Conservation (phyloP, 2,329 filamentous ascomycete genomes). For the Mycosphaerella arachidis region DNA sequence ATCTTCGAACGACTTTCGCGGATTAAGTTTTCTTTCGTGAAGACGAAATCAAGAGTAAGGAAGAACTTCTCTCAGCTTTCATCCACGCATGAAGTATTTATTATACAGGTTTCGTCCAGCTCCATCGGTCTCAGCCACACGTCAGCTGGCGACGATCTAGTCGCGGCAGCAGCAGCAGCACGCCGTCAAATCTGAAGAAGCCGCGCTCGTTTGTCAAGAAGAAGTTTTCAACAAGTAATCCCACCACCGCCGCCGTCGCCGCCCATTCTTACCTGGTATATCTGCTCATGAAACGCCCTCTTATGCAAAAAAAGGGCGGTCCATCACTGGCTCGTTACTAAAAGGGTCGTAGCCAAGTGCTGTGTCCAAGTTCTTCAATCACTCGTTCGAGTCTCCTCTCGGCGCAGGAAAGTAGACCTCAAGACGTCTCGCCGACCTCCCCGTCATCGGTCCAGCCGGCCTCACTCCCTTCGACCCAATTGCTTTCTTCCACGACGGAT, state of each 20-base stretch:
- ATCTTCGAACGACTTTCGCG: no score
- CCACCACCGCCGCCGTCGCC: not conserved
- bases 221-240: not conserved
- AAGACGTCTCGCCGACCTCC: conserved; percentile 33
- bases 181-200: not conserved
- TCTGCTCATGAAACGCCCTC: not conserved
- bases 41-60: no score
- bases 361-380: not conserved
- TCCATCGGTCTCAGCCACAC: no score
- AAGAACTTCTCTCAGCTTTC: no score
- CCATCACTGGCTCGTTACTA: not conserved
- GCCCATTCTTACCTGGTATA: not conserved
- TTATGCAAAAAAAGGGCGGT: not conserved
- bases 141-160: no score
- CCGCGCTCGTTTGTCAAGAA: not conserved
- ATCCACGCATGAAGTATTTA: no score
- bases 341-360: not conserved
- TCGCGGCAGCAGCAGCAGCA: not conserved
- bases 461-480: conserved; percentile 30
- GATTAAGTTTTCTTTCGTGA: no score
- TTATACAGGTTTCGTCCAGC: no score
- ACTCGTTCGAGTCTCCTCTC: not conserved
- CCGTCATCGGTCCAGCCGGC: conserved; percentile 36
- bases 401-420: not conserved
- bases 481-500: conserved; percentile 25